A percentile compares a stretch with the other conserved stretches of the same genome.
Conservation (phyloP, 805 yeast genomes). For the Ogataea nakhonphanomensis region DNA sequence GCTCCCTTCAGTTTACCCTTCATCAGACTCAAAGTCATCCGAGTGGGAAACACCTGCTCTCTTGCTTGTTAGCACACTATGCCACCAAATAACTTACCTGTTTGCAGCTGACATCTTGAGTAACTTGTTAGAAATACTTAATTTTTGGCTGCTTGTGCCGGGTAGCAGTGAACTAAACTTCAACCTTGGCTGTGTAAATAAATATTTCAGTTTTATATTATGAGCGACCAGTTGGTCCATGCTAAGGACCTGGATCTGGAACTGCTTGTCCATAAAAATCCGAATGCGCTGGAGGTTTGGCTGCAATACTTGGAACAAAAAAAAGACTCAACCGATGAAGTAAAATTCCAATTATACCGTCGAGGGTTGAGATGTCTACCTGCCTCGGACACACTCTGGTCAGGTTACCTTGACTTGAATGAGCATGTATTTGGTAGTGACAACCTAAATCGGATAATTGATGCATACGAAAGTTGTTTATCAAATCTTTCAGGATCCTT, state of each 20-base stretch:
- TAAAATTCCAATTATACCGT: constrained; percentile 44
- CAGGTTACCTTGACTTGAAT: constrained; percentile 42
- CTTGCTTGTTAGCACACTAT: constrained; percentile 31
- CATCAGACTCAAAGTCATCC: constrained; percentile 95
- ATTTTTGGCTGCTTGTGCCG: constrained; percentile 16
- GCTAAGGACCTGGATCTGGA: constrained; percentile 37
- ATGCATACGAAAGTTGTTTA: constrained; percentile 47
- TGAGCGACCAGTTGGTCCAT: constrained; percentile 3
- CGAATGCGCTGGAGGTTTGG: constrained; percentile 42
- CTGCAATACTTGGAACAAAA: constrained; percentile 39
- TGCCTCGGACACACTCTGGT: constrained; percentile 55
- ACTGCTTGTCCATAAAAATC: constrained; percentile 33
- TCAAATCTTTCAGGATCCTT: constrained; percentile 42
- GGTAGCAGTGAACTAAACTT: constrained; percentile 1
- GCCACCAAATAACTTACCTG: constrained; percentile 18
- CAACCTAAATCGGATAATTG: constrained; percentile 9
- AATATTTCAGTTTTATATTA: background rate
- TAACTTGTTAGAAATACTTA: constrained; percentile 2
- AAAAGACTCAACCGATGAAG: constrained; percentile 19
- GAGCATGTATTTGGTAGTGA: background rate
- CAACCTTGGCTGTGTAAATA: constrained; percentile 3
- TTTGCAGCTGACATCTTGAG: constrained; percentile 27
- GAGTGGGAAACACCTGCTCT: constrained; percentile 96
- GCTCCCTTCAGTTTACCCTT: constrained; percentile 96
- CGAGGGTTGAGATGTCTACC: constrained; percentile 47